Percentiles rank a stretch among this genome's conserved stretches.
Conservation (phyloP, 352 stramenopile genomes). For the Blastocystis sp. region DNA sequence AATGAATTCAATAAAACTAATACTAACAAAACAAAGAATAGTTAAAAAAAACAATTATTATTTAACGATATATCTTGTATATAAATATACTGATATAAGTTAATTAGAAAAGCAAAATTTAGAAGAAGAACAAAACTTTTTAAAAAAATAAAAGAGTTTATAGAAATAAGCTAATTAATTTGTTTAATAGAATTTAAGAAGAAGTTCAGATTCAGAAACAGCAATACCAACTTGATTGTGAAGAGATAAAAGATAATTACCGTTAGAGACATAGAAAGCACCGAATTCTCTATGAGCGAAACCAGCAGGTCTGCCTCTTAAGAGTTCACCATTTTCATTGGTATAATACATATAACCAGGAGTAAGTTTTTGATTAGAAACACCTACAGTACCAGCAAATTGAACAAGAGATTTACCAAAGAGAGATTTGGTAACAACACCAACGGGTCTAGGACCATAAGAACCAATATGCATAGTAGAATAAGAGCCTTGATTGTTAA, state of each 20-base stretch:
- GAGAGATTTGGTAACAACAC: conserved; percentile 16
- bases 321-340: conserved; percentile 23
- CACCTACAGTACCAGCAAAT: conserved; percentile 31
- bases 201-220: conserved; percentile 18
- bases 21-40: too few species aligned
- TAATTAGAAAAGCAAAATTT: too few species aligned
- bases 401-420: conserved; percentile 5
- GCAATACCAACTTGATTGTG: conserved; percentile 21
- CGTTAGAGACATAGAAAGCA: conserved; percentile 2
- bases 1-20: too few species aligned
- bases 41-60: too few species aligned
- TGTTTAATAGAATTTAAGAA: conserved; percentile 22
- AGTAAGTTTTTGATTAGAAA: conserved; percentile 7
- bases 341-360: conserved; percentile 15
- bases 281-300: conserved; percentile 24
- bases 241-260: too few species aligned
- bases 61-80: too few species aligned
- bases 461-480: conserved; percentile 21
- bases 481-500: neutral
- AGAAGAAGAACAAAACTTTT: too few species aligned
- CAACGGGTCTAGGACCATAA: neutral
- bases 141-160: too few species aligned
- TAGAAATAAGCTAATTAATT: too few species aligned
- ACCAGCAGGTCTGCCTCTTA: conserved; percentile 16
- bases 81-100: too few species aligned